Evolutionary conservation across 495 filamentous ascomycete species (phyloP), one percentile per base, ranked within the genome.

Genomic region (Penicillium diatomitis): DNA sequence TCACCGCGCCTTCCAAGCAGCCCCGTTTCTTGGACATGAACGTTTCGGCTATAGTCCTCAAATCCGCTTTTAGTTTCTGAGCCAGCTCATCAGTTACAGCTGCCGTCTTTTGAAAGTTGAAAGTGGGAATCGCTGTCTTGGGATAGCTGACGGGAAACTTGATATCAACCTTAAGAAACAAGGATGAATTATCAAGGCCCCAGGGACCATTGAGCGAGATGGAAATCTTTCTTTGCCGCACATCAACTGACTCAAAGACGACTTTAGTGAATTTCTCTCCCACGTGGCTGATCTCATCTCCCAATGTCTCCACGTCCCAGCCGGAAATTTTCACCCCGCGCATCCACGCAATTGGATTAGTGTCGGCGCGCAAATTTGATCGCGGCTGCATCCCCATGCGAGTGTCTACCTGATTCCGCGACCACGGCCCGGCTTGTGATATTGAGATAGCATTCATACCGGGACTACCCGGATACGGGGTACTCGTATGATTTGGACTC

Each of bases 281-380:
- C 30, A 95, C 87, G 20, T 86, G 80, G 12, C 88, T 80, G 39
- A 96, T 88, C 62, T 96, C 90, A 52, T 94, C 89, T 43, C 87
- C 87, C 29, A 95, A 70, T 8, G 83, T 84, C 65, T 95, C 88
- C 4, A 80, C 74, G 53, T 86, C 87, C 86, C 88, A 91, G 34
- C 79, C 70, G 5, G 67, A 70, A 51, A 96, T 90, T 51, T 88
- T 92, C 37, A 96, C 88, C 32, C 89, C 88, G 49, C 82, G 87
- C 87, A 96, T 95, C 90, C 90, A 96, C 9, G 82, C 77, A 49
- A 96, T 91, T 33, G 88, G 75, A 55, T 89, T 88, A n/a, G 76
- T 72, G 41, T 83, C 75, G 44, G 79, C 81, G 43, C 71, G 68
- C 9, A 73, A 44, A 34, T 67, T 72, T 27, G 73, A 75, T 39